These are phyloP conservation scores for Microdochium nivale DNA, from an alignment of 2,329 filamentous ascomycete species.

Conservation along the genomic window DNA sequence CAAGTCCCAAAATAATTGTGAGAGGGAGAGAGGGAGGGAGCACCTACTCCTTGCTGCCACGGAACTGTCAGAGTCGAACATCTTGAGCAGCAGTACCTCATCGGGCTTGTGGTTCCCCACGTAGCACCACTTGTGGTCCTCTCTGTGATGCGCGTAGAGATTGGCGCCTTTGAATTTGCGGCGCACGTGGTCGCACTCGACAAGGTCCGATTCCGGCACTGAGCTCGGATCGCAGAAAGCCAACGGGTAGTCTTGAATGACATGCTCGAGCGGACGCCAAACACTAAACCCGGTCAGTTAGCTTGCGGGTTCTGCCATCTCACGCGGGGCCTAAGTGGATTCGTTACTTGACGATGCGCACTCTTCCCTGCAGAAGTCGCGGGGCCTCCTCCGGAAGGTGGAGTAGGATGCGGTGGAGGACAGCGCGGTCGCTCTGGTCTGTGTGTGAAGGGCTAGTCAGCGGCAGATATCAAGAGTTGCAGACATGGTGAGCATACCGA, in stretches of 20 bases:
- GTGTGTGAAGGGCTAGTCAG: not conserved
- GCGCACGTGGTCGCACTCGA: constrained; percentile 1
- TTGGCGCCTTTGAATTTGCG: constrained; percentile 1
- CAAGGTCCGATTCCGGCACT: not conserved
- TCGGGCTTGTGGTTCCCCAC: not conserved
- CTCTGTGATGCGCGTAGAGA: not conserved
- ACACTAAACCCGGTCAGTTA: not conserved
- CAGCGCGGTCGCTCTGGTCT: constrained; percentile 2
- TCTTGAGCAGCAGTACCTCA: not conserved
- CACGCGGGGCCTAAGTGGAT: not conserved
- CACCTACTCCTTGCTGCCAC: not conserved
- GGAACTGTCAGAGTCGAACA: constrained; percentile 1
- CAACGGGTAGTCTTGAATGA: not conserved
- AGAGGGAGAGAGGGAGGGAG: not conserved
- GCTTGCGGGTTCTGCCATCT: not conserved
- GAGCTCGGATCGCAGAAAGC: not conserved
- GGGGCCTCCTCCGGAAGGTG: not conserved
- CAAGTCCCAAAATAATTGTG: no score
- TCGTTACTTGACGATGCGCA: constrained; percentile 1
- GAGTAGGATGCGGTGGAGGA: constrained; percentile 1
- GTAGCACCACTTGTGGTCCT: constrained; percentile 1
- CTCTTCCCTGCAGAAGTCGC: not conserved
- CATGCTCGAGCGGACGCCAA: constrained; percentile 2
- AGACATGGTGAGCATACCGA: not conserved
- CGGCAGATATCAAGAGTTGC: not conserved